These are phyloP conservation scores for Aureobasidium vineae DNA, from an alignment of 2,329 filamentous ascomycete species.

Conservation along the genomic window DNA sequence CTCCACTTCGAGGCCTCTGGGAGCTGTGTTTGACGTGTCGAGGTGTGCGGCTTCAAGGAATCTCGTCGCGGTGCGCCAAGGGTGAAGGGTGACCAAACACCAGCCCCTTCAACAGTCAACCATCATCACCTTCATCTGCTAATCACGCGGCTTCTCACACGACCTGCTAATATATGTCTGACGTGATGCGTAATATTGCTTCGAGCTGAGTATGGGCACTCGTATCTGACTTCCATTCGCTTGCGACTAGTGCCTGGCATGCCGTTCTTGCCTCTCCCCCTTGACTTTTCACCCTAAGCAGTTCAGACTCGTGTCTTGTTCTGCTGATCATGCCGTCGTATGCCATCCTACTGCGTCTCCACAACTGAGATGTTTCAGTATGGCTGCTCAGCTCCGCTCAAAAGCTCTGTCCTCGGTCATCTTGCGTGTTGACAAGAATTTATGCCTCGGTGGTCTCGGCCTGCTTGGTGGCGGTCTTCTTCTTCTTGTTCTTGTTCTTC, in stretches of 20 bases:
- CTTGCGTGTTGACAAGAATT: slow-evolving; percentile 30
- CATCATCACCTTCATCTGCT: slow-evolving; percentile 1
- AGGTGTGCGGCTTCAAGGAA: slow-evolving; percentile 18
- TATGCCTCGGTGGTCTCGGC: slow-evolving; percentile 32
- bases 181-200: slow-evolving; percentile 22
- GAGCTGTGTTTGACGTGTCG: slow-evolving; percentile 4
- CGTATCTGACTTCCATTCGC: slow-evolving; percentile 14
- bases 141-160: neutral
- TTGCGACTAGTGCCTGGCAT: slow-evolving; percentile 14
- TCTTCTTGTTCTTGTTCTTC: slow-evolving; percentile 75
- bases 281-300: neutral
- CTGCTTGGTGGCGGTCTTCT: slow-evolving; percentile 72
- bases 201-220: slow-evolving; percentile 6
- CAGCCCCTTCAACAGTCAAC: slow-evolving; percentile 18
- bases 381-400: neutral
- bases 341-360: slow-evolving; percentile 11
- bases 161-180: slow-evolving; percentile 6
- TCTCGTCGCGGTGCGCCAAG: slow-evolving; percentile 18
- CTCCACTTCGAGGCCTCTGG: slow-evolving; percentile 3
- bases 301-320: slow-evolving; percentile 7
- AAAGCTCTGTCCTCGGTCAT: neutral
- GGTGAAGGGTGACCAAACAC: slow-evolving; percentile 1
- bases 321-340: slow-evolving; percentile 7
- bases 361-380: neutral
- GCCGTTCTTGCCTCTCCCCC: neutral